phyloP scores from a whole-genome alignment of 2,329 filamentous ascomycete species.

The Scleromitrula shiraiana region DNA sequence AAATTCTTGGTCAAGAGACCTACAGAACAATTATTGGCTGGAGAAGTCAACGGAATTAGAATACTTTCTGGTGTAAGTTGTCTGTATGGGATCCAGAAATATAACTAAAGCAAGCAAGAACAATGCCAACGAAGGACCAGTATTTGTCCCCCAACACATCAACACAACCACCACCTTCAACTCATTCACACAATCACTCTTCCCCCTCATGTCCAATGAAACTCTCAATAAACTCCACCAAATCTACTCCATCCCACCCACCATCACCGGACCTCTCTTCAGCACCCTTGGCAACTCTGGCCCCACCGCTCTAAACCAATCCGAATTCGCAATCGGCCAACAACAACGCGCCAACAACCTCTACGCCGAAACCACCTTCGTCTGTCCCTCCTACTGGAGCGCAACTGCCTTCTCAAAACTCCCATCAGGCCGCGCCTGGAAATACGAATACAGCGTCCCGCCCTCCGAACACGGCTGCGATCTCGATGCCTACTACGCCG shows the following conservation, averaged over 20 bases:
- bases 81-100: no score
- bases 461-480: constrained; percentile 32
- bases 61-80: constrained; percentile 14
- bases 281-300: constrained; percentile 29
- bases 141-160: constrained; percentile 39
- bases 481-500: constrained; percentile 28
- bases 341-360: constrained; percentile 39
- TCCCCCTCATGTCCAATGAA: constrained; percentile 34
- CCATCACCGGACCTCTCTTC: constrained; percentile 21
- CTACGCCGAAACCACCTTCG: constrained; percentile 39
- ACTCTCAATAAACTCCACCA: constrained; percentile 29
- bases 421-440: constrained; percentile 27
- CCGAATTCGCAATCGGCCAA: constrained; percentile 37
- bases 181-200: constrained; percentile 33
- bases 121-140: constrained; percentile 43
- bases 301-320: constrained; percentile 37
- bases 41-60: constrained; percentile 27
- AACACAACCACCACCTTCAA: constrained; percentile 34
- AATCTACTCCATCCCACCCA: constrained; percentile 20
- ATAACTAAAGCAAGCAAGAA: constrained; percentile 25
- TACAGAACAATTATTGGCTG: constrained; percentile 24
- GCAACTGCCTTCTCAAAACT: constrained; percentile 33
- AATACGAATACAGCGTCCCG: constrained; percentile 37
- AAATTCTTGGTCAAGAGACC: constrained; percentile 28
- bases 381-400: constrained; percentile 46